Base-by-base conservation (phyloP, 768 basidiomycete genomes). In the Trametes sanguinea region DNA sequence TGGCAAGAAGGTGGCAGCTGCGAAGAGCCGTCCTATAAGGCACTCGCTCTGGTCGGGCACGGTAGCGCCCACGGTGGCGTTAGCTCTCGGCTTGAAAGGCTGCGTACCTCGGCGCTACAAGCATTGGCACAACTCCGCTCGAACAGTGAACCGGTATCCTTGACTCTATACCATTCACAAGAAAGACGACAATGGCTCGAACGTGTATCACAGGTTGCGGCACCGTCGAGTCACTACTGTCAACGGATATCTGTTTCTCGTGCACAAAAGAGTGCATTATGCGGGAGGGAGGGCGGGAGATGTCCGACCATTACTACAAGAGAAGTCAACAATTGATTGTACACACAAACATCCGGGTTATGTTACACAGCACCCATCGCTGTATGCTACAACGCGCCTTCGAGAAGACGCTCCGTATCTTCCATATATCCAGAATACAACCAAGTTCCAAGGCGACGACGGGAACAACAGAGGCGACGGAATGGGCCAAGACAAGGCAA, bases 341-440 rank as follows among this genome's bases (percentile, higher is more conserved):
- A 43, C 14, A 43, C 42, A 43, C 30, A 54, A 33, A 8, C 42
- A 44, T 53, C 58, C 51, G 42, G 44, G 47, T 45, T 3, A 39
- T 40, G 51, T 46, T 53, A 53, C 45, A 60, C 59, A 54, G 59
- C 59, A 29, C 45, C 16, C 44, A 32, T 33, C 29, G 27, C 3
- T n/a, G 13, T 60, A 60, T 60, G 51, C 59, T 60, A 60, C 59
- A 60, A 53, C 45, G 45, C 35, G 40, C 7, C 14, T 11, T 30
- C 37, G 35, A 2, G 43, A 48, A 30, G 44, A 30, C 45, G 53
- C 22, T 29, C 45, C 45, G 17, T 39, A 47, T 1, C 22, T 22
- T 22, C 22, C 11, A 17, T 11, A 32, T 11, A 56, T 56, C 54
- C 54, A 55, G 44, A 56, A 27, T 54, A 53, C 59, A 35, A 45